Evolutionary conservation across 495 filamentous ascomycete genomes (phyloP).

Genomic region (Hyaloscypha hepaticicola): DNA sequence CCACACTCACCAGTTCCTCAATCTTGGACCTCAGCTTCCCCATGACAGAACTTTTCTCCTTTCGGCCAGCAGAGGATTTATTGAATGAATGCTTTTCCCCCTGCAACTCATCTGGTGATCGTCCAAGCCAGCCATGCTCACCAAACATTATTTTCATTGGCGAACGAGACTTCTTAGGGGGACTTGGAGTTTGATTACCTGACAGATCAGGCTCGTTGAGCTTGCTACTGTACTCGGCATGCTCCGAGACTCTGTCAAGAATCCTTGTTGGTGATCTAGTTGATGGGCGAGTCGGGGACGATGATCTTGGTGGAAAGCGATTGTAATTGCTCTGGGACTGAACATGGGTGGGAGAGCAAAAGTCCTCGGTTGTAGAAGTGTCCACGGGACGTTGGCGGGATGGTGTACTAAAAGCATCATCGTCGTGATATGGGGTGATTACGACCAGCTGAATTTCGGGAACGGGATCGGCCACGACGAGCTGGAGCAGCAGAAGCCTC

Average conservation of each 20-base stretch:
- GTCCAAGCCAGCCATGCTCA: conserved; percentile 49
- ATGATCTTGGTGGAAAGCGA: neutral
- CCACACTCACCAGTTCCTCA: conserved; percentile 43
- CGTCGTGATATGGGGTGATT: neutral
- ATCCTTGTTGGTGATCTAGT: conserved; percentile 20
- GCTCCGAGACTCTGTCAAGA: conserved; percentile 13
- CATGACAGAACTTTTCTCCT: conserved; percentile 40
- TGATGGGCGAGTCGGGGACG: neutral
- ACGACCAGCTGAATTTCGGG: neutral
- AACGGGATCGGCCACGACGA: conserved; percentile 11
- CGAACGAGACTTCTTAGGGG: conserved; percentile 37
- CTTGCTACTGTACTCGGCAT: neutral
- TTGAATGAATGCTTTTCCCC: conserved; percentile 34
- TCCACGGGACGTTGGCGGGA: neutral
- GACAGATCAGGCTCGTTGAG: neutral
- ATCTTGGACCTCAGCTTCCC: conserved; percentile 50
- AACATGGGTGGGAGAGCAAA: neutral
- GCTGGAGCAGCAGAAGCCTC: neutral
- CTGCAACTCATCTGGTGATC: conserved; percentile 30
- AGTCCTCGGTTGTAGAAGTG: neutral
- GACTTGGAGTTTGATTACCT: neutral
- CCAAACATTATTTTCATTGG: conserved; percentile 57
- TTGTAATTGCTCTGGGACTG: neutral
- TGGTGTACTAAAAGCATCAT: neutral
- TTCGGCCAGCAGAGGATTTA: conserved; percentile 7